phyloP scores from a whole-genome alignment of 2,329 filamentous ascomycete genomes.

The Rhinocladiella mackenziei region DNA sequence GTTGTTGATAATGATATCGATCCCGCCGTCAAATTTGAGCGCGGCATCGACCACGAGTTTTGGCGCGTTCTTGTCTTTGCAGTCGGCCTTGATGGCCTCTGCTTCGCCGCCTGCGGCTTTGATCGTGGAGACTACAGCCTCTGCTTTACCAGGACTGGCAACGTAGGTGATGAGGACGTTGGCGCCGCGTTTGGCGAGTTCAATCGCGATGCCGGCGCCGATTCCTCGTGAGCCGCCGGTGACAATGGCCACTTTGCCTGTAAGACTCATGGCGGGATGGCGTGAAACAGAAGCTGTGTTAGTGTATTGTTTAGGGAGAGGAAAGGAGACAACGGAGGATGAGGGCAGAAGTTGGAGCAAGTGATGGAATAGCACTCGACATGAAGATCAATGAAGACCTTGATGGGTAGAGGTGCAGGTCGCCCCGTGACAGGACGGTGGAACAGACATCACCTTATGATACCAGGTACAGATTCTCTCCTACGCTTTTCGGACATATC shows the following conservation, averaged over 20 bases:
- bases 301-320: too few species aligned
- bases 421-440: too few species aligned
- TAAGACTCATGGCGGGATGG: neutral
- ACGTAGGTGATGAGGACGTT: conserved; percentile 41
- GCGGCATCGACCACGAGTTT: neutral
- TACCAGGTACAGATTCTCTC: too few species aligned
- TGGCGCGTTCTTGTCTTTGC: conserved; percentile 13
- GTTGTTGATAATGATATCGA: conserved; percentile 17
- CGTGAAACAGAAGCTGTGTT: too few species aligned
- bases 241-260: neutral
- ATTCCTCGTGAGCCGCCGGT: neutral
- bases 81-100: conserved; percentile 47
- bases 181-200: neutral
- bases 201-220: neutral
- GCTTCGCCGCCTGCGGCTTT: conserved; percentile 31
- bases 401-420: too few species aligned
- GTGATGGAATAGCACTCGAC: too few species aligned
- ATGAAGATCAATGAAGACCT: too few species aligned
- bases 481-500: too few species aligned
- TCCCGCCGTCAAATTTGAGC: neutral
- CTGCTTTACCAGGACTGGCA: conserved; percentile 37
- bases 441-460: too few species aligned
- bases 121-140: conserved; percentile 21
- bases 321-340: too few species aligned
- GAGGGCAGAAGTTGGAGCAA: too few species aligned